Evolutionary conservation across 768 basidiomycete species (phyloP).

Genomic region (Glaciozyma martinii): DNA sequence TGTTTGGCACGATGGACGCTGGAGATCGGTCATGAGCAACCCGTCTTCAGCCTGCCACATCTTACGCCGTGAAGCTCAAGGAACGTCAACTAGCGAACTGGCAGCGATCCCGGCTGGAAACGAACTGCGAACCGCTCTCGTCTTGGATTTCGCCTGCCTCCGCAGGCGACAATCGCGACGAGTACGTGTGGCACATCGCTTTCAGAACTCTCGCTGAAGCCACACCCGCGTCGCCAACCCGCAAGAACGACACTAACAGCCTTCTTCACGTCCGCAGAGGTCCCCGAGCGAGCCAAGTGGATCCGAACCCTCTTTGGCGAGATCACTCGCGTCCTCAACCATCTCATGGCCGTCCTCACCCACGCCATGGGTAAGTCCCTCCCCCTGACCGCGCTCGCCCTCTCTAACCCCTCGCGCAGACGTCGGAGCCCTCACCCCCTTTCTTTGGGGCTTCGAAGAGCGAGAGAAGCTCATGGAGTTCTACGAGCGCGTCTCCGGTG

Average conservation of each 20-base stretch:
- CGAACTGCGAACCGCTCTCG: no score
- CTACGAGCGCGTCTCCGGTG: constrained; percentile 97
- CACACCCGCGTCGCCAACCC: no score
- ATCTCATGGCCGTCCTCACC: constrained; percentile 92
- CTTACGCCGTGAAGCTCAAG: no score
- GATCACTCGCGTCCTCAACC: constrained; percentile 90
- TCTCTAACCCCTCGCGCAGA: constrained; percentile 47
- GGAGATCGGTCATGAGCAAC: no score
- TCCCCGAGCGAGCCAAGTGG: constrained; percentile 96
- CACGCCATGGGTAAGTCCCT: constrained; percentile 52
- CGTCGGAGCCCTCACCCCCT: constrained; percentile 94
- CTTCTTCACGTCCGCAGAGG: constrained; percentile 52
- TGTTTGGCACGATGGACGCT: no score
- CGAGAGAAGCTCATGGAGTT: constrained; percentile 99
- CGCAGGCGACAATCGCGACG: no score
- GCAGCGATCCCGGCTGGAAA: no score
- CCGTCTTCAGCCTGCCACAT: no score
- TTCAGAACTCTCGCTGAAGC: no score
- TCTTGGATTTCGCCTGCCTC: no score
- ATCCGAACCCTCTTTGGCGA: constrained; percentile 95
- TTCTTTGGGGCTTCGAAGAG: constrained; percentile 99
- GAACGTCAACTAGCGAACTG: no score
- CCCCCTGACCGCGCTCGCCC: not conserved
- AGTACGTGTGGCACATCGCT: no score
- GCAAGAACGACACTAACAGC: not conserved